Conservation (phyloP, 305 asterid species). For the Rubia tinctorum region DNA sequence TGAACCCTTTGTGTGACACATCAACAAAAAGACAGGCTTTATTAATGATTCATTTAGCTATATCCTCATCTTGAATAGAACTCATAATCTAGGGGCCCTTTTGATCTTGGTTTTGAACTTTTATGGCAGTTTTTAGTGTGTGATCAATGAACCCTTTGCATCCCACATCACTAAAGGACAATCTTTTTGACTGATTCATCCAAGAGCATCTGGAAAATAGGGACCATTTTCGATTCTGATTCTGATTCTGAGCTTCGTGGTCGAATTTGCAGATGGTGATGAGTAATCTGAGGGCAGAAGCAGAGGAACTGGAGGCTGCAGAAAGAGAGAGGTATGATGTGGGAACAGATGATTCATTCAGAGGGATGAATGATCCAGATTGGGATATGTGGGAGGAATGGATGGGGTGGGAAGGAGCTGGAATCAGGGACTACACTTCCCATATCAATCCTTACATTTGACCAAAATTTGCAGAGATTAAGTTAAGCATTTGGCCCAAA, state of each 20-base stretch:
- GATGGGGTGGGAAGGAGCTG: constrained; percentile 99
- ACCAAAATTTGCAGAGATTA: neutral
- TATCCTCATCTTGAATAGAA: neutral
- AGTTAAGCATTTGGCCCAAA: neutral
- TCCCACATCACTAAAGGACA: neutral
- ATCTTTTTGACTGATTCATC: neutral
- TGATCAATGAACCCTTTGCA: neutral
- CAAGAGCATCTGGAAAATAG: neutral
- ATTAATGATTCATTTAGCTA: neutral
- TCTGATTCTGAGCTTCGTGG: neutral
- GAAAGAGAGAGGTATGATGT: constrained; percentile 28
- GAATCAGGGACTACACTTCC: constrained; percentile 70
- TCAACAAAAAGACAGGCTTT: neutral
- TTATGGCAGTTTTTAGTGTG: neutral
- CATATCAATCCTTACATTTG: constrained; percentile 80
- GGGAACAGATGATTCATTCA: constrained; percentile 35
- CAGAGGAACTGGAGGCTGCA: constrained; percentile 25
- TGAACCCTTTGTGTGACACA: neutral
- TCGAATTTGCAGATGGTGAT: constrained; percentile 56
- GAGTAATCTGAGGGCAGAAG: constrained; percentile 54
- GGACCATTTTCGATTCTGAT: neutral
- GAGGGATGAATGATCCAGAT: constrained; percentile 59
- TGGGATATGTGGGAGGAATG: constrained; percentile 93
- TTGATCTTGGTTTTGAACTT: neutral
- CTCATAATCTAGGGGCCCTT: neutral